Base-by-base conservation (phyloP, 768 basidiomycete genomes). In the Xerocomus potaroensis region DNA sequence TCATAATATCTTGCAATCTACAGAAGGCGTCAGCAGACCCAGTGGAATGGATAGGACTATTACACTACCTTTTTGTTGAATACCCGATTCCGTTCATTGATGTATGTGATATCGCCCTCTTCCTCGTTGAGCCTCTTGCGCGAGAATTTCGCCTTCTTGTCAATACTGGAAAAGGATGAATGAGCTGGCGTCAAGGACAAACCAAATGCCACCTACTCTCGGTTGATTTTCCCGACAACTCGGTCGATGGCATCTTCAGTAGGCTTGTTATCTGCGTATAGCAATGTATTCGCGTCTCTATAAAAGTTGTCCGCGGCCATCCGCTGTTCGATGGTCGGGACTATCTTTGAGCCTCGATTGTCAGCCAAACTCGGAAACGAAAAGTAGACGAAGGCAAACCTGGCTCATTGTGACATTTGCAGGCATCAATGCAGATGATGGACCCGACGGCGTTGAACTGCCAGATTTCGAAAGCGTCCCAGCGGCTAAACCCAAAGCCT, bases 31-130 rank as follows among this genome's bases (percentile, higher is more conserved):
- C 5, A 43, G 33, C 44, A 16, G 37, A 30, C 51, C 16, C 22
- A 19, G 8, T 15, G 3, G 19, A 37, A 23, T 3, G 29, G 42
- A 38, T 10, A 42, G 32, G 30, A 34, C 26, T n/a, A 36, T 24
- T n/a, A n/a, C 26, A 66, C 15, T 22, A 84, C 89, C 85, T 95
- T 96, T 72, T 92, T 93, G 80, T 97, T 96, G 78, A 96, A 98
- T 38, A 96, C 92, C 53, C 91, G 81, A 68, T 97, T 94, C 68
- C 87, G 85, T 68, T 98, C 91, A 75, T 99, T 99, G 79, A 99
- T 99, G 65, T 98, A 99, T 5, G 93, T 98, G 66, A 99, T 89
- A 56, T 97, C 94, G 44, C 90, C 93, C 50, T 94, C 87, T 42
- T 90, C 89, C 59, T 97, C 93, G 72, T 95, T 92, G 65, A 73